Evolutionary conservation across 1,284 basidiomycete genomes (phyloP).

Genomic region (Cutaneotrichosporon cavernicola): DNA sequence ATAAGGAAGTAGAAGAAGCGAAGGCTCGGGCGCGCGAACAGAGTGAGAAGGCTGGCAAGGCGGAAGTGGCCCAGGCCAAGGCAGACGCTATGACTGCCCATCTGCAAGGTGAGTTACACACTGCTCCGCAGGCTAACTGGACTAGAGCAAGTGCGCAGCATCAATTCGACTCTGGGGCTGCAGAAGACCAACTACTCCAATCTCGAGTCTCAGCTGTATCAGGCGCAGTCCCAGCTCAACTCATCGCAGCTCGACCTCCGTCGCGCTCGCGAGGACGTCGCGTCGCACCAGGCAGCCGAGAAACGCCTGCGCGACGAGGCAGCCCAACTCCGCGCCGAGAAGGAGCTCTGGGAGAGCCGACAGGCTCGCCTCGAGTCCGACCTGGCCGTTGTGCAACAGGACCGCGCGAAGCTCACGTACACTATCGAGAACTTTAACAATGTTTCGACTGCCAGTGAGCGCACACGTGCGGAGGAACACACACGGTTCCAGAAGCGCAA

Average conservation of each 20-base stretch:
- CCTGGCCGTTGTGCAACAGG: constrained; percentile 72
- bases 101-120: constrained; percentile 61
- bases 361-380: constrained; percentile 79
- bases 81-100: constrained; percentile 73
- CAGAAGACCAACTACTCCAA: constrained; percentile 46
- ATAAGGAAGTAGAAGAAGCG: constrained; percentile 68
- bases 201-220: constrained; percentile 41
- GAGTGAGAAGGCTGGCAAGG: constrained; percentile 65
- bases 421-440: constrained; percentile 82
- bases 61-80: constrained; percentile 70
- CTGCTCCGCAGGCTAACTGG: constrained; percentile 15
- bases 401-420: constrained; percentile 79
- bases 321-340: constrained; percentile 83
- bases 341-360: constrained; percentile 81
- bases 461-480: constrained; percentile 74
- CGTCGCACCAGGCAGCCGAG: constrained; percentile 59
- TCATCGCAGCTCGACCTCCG: constrained; percentile 43
- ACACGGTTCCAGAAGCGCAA: constrained; percentile 75
- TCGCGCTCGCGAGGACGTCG: constrained; percentile 46
- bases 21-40: constrained; percentile 64
- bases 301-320: constrained; percentile 79
- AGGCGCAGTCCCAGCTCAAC: constrained; percentile 39
- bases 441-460: constrained; percentile 83
- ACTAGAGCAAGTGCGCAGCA: constrained; percentile 50
- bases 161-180: constrained; percentile 45